Conservation (phyloP, 1,284 basidiomycete species). For the Volvariella volvacea region DNA sequence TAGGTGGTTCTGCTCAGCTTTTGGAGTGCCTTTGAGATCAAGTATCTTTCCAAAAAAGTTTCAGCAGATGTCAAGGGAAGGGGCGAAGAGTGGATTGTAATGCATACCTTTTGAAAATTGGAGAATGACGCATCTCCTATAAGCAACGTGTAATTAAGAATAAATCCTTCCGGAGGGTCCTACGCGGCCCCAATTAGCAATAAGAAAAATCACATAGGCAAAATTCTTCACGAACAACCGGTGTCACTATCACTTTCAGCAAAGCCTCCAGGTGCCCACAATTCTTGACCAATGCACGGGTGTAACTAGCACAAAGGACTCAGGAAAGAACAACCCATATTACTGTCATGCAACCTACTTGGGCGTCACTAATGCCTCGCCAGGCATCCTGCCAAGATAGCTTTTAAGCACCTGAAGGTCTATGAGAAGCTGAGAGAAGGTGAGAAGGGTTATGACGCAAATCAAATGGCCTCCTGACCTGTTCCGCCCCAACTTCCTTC, state of each 20-base stretch:
- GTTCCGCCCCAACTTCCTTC: slow-evolving; percentile 87
- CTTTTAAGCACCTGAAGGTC: slow-evolving; percentile 87
- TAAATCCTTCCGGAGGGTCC: slow-evolving; percentile 90
- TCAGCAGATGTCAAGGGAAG: slow-evolving; percentile 5
- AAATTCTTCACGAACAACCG: slow-evolving; percentile 51
- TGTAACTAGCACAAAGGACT: slow-evolving; percentile 48
- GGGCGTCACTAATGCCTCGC: slow-evolving; percentile 50
- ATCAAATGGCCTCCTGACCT: slow-evolving; percentile 41
- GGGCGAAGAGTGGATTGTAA: background rate
- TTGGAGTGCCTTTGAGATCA: slow-evolving; percentile 90
- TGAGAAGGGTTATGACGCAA: background rate
- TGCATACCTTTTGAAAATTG: slow-evolving; percentile 93
- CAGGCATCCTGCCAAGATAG: slow-evolving; percentile 78
- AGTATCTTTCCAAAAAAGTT: slow-evolving; percentile 61
- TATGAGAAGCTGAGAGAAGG: slow-evolving; percentile 66
- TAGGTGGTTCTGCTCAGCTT: slow-evolving; percentile 80
- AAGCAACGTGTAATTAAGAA: slow-evolving; percentile 88
- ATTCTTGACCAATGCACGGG: slow-evolving; percentile 73
- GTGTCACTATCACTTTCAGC: slow-evolving; percentile 90
- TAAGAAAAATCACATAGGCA: slow-evolving; percentile 1
- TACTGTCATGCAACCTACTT: slow-evolving; percentile 33
- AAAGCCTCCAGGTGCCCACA: slow-evolving; percentile 82
- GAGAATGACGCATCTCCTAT: slow-evolving; percentile 90
- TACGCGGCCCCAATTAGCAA: slow-evolving; percentile 25
- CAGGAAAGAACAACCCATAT: slow-evolving; percentile 1